Base-by-base conservation (phyloP, 345 rosid species). In the Conringia planisiliqua region DNA sequence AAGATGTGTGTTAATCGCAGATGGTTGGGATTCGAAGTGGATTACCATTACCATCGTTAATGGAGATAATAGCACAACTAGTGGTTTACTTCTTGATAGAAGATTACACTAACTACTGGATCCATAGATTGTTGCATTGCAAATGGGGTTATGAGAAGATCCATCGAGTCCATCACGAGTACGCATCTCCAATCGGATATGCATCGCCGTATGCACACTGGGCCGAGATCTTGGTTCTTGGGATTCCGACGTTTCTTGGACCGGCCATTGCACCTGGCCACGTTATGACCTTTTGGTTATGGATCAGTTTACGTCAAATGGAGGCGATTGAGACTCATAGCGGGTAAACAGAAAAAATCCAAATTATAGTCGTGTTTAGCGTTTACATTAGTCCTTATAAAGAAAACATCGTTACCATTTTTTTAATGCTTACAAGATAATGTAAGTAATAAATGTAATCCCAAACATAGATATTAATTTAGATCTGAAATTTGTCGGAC, bases 161-260 rank as follows among this genome's bases (percentile, higher is more conserved):
- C 62, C 96, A 92, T 70, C 58, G 70, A 14, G 80, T 90, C 67
- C 97, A 92, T 76, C 97, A 92, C 47, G 90, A 90, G 66, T 84
- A 87, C 80, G 59, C 83, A 4, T 86, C 96, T 26, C 97, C 97
- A 0, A 82, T 87, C 47, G 91, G 87, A 65, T 88, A 62, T 71
- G 89, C 96, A 1, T 90, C 96, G 0, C 87, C 93, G 0, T 88
- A 92, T 35, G 94, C 90, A 3, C 97, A 92, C 81, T 92, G 97
- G 96, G 94, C 84, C 4, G 94, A 90, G 71, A 20, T 88, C 35
- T 65, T 92, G 83, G 68, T 88, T 74, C 92, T 90, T 11, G 94
- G 96, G 27, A 86, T 90, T 35, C 97, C 97, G 5, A 84, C 96
- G 17, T 88, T 90, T 73, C 84, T 92, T 27, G 97, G 96, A 22